phyloP scores from a whole-genome alignment of 1,284 basidiomycete genomes.

The Bjerkandera adusta region DNA sequence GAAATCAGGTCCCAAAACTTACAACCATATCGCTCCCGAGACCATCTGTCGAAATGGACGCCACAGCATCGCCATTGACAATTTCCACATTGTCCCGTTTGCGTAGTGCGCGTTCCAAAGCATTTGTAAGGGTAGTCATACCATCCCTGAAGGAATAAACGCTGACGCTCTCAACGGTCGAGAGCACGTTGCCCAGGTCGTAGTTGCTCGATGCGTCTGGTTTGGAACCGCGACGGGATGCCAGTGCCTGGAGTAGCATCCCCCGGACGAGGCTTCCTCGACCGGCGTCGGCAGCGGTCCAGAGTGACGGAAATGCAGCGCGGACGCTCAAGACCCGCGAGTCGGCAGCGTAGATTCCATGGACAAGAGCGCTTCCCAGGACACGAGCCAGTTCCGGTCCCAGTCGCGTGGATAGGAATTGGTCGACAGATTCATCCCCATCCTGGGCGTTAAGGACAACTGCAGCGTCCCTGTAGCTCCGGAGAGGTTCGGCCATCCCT shows the following conservation, averaged over 20 bases:
- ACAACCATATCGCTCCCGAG: constrained; percentile 42
- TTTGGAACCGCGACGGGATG: constrained; percentile 2
- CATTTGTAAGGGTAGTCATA: constrained; percentile 64
- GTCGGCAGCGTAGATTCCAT: constrained; percentile 93
- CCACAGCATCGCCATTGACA: constrained; percentile 40
- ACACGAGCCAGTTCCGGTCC: constrained; percentile 70
- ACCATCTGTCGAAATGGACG: constrained; percentile 34
- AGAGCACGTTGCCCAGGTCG: constrained; percentile 50
- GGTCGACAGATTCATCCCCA: constrained; percentile 80
- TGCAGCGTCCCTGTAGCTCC: constrained; percentile 29
- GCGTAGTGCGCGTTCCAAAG: constrained; percentile 50
- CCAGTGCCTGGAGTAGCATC: constrained; percentile 30
- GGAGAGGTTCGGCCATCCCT: constrained; percentile 59
- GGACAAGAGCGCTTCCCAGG: constrained; percentile 83
- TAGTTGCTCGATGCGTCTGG: constrained; percentile 31
- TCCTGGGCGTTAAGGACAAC: constrained; percentile 25
- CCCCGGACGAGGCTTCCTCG: constrained; percentile 71
- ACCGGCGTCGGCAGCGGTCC: constrained; percentile 64
- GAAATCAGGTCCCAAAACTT: not conserved
- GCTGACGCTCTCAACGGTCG: constrained; percentile 58
- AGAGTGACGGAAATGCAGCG: constrained; percentile 75
- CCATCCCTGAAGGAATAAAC: constrained; percentile 85
- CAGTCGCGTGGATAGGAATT: constrained; percentile 77
- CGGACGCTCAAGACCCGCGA: constrained; percentile 73
- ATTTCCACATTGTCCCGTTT: constrained; percentile 58